Base-by-base conservation (phyloP, 2,329 filamentous ascomycete species). In the Acrodontium crateriforme region DNA sequence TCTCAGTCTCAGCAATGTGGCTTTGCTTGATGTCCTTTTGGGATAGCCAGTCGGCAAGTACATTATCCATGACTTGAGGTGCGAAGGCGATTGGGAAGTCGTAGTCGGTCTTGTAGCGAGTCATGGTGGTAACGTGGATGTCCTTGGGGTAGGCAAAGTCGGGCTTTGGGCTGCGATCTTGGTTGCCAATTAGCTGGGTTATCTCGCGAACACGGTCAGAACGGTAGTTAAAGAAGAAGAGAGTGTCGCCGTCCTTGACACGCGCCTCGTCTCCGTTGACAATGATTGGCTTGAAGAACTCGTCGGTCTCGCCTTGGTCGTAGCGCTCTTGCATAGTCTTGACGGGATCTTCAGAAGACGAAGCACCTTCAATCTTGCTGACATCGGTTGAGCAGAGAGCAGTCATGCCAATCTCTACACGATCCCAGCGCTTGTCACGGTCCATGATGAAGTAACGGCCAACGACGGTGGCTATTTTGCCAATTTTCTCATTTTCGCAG, bases 141-240 rank as follows among this genome's bases (percentile, higher is more conserved):
- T 92, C 75, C 63, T 91, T 83, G 46, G 89, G 89, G 66, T 85
- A 95, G 25, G 80, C 69, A 67, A 95, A 93, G 58, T 94, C 82
- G 42, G 85, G 81, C 43, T 72, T 71, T 31, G 85, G 84, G 14
- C 83, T 92, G 50, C 83, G 81, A 64, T 98, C 89, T 52, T 87
- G 76, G 55, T 80, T 80, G 45, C 89, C 89, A 30, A 98, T 66
- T 24, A 98, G 70, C 62, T 95, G 89, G 27, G 84, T 92, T 55
- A 98, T 79, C 59, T 98, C 89, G 46, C 89, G 81, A 29, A 87
- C 87, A 56, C 89, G 85, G 56, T 98, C 89, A 32, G 89, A 95
- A 50, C 89, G 83, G 70, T 98, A 98, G 74, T 98, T 98, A 80
- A 98, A 98, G 74, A 95, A 95, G 72, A 95, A 95, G 48, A 95